Evolutionary conservation across 2,329 filamentous ascomycete genomes (phyloP).

Genomic region (Fusarium praegraminearum): DNA sequence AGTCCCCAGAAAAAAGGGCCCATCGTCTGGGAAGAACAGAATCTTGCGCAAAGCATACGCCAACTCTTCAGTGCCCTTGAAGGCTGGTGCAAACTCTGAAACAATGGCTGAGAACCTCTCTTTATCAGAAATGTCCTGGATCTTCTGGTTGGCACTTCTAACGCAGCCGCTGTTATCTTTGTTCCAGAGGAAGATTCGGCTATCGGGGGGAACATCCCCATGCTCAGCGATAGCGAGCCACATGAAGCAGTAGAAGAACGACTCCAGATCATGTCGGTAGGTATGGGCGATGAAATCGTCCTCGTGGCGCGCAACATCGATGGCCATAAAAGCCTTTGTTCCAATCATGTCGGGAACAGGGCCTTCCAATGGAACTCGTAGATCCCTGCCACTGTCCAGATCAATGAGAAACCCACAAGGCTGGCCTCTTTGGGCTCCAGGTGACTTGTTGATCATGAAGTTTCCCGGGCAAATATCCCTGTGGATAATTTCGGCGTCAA

Average conservation of each 20-base stretch:
- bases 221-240: constrained; percentile 12
- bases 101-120: background rate
- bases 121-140: background rate
- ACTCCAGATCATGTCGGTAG: constrained; percentile 48
- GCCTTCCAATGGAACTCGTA: constrained; percentile 40
- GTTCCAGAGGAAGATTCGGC: constrained; percentile 7
- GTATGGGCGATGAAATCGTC: constrained; percentile 5
- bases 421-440: background rate
- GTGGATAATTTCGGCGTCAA: constrained; percentile 52
- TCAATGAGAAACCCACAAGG: constrained; percentile 46
- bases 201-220: background rate
- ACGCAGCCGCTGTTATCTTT: background rate
- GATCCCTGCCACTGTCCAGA: constrained; percentile 28
- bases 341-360: constrained; percentile 11
- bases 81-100: constrained; percentile 3
- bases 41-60: background rate
- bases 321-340: constrained; percentile 48
- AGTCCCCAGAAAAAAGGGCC: background rate
- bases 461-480: constrained; percentile 55
- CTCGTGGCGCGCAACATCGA: constrained; percentile 29
- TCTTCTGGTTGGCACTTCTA: constrained; percentile 1
- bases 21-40: background rate
- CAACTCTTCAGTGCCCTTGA: background rate
- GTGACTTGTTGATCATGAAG: constrained; percentile 51
- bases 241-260: constrained; percentile 47